Base-by-base conservation (phyloP, 371 early-diverging fungal species). In the Lichtheimia ramosa region DNA sequence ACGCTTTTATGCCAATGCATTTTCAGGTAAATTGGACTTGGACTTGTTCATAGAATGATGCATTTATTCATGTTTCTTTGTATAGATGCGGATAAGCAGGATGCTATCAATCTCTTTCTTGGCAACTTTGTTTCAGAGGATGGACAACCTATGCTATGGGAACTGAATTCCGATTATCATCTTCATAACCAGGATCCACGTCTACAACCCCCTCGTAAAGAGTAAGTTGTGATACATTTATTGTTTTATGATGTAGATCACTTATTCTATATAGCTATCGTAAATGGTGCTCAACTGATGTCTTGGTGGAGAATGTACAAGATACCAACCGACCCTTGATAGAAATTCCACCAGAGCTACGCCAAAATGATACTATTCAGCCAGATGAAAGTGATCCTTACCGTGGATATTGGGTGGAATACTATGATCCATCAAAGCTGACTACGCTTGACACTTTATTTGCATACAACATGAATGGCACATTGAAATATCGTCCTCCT, bases 51-150 rank as follows among this genome's bases (percentile, higher is more conserved):
- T 18, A 46, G 2, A 46, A 21, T 7, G 46, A 14, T 2, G 16
- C 16, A 46, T 46, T 21, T 2, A 18, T 16, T 16, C 0, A 10
- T 43, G 1, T 1, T 46, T 5, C 21, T 18, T 46, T 46, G n/a
- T 64, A 86, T 64, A 86, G 98, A 98, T 72, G 91, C 92, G 40
- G 99, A 98, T 66, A 95, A 96, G 63, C 97, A 98, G 61, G 94
- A 92, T 62, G 93, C 96, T 0, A 97, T 98, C 59, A 96, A 96
- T 61, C 69, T 94, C 16, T 98, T 98, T 65, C 73, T 98, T 57
- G 99, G 96, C 3, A 86, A 86, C 51, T 91, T 78, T 62, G 77
- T 79, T 13, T 82, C 73, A 1, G 74, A 77, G 25, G 82, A 82
- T 51, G 85, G 83, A 20, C 70, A 72, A 7, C 86, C 85, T 0